phyloP scores from a whole-genome alignment of 2,329 filamentous ascomycete species.

The Gremmenia infestans region DNA sequence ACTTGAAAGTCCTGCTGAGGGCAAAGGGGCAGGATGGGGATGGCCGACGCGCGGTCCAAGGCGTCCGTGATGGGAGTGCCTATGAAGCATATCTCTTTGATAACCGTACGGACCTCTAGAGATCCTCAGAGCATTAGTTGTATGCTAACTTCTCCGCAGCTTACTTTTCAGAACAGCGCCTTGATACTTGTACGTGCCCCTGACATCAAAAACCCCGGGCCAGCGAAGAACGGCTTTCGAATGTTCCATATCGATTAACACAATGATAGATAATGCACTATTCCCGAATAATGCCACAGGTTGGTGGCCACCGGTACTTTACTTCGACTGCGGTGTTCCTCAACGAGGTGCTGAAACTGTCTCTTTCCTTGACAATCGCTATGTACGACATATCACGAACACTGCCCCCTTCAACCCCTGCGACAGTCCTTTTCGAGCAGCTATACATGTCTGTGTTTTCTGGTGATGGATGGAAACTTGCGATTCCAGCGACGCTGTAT shows the following conservation, averaged over 20 bases:
- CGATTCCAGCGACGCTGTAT: slow-evolving; percentile 81
- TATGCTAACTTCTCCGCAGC: slow-evolving; percentile 42
- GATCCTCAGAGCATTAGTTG: slow-evolving; percentile 19
- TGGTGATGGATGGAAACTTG: slow-evolving; percentile 90
- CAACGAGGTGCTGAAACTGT: slow-evolving; percentile 86
- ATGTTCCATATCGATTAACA: slow-evolving; percentile 13
- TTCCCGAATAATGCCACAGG: slow-evolving; percentile 84
- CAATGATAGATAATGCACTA: slow-evolving; percentile 77
- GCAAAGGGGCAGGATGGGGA: slow-evolving; percentile 16
- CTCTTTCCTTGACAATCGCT: slow-evolving; percentile 78
- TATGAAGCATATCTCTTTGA: slow-evolving; percentile 64
- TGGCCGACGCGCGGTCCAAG: slow-evolving; percentile 21
- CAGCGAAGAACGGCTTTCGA: neutral
- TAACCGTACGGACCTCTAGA: slow-evolving; percentile 47
- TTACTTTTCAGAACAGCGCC: slow-evolving; percentile 75
- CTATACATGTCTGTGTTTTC: slow-evolving; percentile 79
- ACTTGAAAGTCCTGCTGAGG: neutral
- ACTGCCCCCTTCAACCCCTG: slow-evolving; percentile 72
- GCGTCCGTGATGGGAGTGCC: slow-evolving; percentile 47
- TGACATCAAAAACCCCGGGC: slow-evolving; percentile 4
- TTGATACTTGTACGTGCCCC: slow-evolving; percentile 58
- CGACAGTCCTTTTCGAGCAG: slow-evolving; percentile 73
- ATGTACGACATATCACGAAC: slow-evolving; percentile 80
- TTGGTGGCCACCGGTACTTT: slow-evolving; percentile 81
- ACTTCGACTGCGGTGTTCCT: slow-evolving; percentile 92